Percentiles rank a stretch among this genome's conserved stretches.
phyloP scores from a whole-genome alignment of 495 filamentous ascomycete genomes.

The Evansstolkia leycettana region DNA sequence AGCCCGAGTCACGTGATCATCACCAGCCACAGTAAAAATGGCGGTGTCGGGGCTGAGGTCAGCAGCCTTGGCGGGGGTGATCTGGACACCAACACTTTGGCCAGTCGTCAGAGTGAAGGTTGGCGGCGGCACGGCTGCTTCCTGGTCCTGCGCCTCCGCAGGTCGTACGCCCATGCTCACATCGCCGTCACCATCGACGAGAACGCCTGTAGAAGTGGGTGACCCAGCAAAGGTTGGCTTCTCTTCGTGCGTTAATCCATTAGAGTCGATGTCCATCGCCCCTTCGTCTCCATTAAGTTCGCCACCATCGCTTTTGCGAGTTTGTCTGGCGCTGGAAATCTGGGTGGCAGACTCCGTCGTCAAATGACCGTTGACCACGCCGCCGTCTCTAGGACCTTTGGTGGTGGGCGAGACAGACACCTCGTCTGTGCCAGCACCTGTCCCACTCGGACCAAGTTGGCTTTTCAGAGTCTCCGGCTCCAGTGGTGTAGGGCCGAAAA shows the following conservation, averaged over 20 bases:
- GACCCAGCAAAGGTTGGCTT: constrained; percentile 30
- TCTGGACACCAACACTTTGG: constrained; percentile 58
- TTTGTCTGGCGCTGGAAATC: constrained; percentile 11
- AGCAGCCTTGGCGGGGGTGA: constrained; percentile 38
- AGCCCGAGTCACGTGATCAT: constrained; percentile 55
- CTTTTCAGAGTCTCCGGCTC: constrained; percentile 19
- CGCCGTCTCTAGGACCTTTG: constrained; percentile 31
- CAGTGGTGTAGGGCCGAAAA: constrained; percentile 38
- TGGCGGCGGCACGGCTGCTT: constrained; percentile 38
- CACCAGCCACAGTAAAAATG: constrained; percentile 46
- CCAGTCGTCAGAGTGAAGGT: constrained; percentile 51
- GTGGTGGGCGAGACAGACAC: constrained; percentile 17
- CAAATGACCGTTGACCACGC: constrained; percentile 29
- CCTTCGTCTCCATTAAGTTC: constrained; percentile 48
- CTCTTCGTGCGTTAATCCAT: constrained; percentile 27
- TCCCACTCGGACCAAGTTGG: constrained; percentile 12
- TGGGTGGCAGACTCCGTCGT: constrained; percentile 16
- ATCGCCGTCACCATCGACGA: constrained; percentile 31
- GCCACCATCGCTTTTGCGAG: constrained; percentile 40
- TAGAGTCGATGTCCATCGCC: constrained; percentile 38
- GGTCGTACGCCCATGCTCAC: constrained; percentile 24
- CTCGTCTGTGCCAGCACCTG: constrained; percentile 17
- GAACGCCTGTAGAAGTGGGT: constrained; percentile 6
- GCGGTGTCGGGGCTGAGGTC: constrained; percentile 57
- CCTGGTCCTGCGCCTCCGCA: constrained; percentile 15